Conservation (phyloP, 306 rosid species). For the Castanea mollissima region DNA sequence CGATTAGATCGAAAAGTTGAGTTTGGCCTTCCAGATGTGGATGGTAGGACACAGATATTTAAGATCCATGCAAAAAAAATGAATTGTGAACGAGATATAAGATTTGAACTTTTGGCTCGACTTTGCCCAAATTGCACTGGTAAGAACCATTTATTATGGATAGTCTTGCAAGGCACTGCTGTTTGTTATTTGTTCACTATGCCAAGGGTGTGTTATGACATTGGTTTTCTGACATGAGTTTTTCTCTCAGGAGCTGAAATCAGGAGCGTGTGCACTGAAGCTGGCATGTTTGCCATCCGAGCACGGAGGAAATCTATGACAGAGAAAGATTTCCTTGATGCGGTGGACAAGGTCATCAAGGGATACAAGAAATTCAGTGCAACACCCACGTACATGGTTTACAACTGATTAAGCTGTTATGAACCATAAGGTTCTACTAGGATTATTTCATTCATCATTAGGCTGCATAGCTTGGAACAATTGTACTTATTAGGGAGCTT, state of each 20-base stretch:
- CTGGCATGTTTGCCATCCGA: constrained; percentile 96
- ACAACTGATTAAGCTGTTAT: constrained; percentile 54
- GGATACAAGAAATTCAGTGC: constrained; percentile 98
- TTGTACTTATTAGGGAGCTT: not conserved
- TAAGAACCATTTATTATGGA: constrained; percentile 19
- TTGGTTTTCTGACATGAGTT: constrained; percentile 21
- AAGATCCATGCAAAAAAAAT: constrained; percentile 92
- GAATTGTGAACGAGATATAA: constrained; percentile 94
- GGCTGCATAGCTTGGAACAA: constrained; percentile 3
- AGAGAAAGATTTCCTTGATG: constrained; percentile 94
- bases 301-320: constrained; percentile 95
- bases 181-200: too few relatives aligned
- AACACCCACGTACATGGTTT: constrained; percentile 95
- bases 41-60: constrained; percentile 87
- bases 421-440: constrained; percentile 2
- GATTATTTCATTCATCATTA: not conserved
- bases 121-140: constrained; percentile 98
- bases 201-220: not conserved
- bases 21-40: constrained; percentile 96
- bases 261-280: constrained; percentile 95
- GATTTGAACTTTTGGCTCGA: constrained; percentile 89
- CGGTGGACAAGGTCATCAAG: constrained; percentile 92
- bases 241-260: constrained; percentile 79
- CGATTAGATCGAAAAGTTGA: constrained; percentile 94
- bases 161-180: too few relatives aligned